phyloP scores from a whole-genome alignment of 495 filamentous ascomycete genomes.

The Penicillium paradoxum region DNA sequence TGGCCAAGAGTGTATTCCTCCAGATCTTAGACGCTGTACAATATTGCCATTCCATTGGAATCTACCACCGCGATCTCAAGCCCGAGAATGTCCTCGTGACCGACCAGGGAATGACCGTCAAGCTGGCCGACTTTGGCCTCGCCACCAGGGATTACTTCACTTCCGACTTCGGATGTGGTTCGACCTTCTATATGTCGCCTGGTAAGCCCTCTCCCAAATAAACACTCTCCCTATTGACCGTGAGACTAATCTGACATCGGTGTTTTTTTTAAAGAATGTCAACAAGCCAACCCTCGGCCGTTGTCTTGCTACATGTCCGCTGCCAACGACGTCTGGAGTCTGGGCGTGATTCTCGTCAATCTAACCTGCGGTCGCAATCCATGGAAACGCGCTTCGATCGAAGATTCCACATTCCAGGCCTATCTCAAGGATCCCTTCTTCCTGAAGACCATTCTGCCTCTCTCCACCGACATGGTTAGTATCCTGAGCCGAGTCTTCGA shows the following conservation, averaged over 20 bases:
- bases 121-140: conserved; percentile 95
- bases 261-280: conserved; percentile 68
- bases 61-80: conserved; percentile 97
- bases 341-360: conserved; percentile 96
- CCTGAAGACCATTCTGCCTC: conserved; percentile 84
- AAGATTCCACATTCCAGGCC: conserved; percentile 94
- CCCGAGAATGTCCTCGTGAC: conserved; percentile 96
- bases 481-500: conserved; percentile 91
- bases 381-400: conserved; percentile 90
- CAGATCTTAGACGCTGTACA: conserved; percentile 97
- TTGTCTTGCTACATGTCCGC: conserved; percentile 82
- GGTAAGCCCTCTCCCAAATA: conserved; percentile 63
- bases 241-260: no score
- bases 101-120: conserved; percentile 79
- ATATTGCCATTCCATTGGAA: conserved; percentile 86
- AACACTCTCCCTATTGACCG: no score
- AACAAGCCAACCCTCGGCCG: conserved; percentile 74
- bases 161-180: conserved; percentile 95
- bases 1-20: conserved; percentile 84
- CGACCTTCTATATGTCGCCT: conserved; percentile 99
- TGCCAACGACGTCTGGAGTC: conserved; percentile 96
- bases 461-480: conserved; percentile 83
- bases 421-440: conserved; percentile 83
- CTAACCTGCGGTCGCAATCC: conserved; percentile 97
- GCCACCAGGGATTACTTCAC: conserved; percentile 79